These are phyloP conservation scores for Neurospora pannonica DNA, from an alignment of 495 filamentous ascomycete genomes.

Conservation along the genomic window DNA sequence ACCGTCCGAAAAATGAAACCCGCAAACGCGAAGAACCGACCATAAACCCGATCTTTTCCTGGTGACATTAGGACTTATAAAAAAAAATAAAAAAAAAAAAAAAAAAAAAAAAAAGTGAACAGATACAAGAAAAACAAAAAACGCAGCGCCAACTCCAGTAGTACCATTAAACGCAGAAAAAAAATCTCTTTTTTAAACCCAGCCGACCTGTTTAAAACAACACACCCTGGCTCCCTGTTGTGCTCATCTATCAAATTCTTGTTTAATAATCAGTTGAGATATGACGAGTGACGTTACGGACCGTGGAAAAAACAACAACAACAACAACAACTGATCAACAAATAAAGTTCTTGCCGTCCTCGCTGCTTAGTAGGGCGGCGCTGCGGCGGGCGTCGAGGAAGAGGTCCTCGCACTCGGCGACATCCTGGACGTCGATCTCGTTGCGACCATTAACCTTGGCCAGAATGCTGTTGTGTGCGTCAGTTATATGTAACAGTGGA, in stretches of 20 bases:
- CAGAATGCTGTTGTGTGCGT: constrained; percentile 37
- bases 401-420: constrained; percentile 79
- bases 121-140: constrained; percentile 5
- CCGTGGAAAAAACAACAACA: not conserved
- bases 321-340: constrained; percentile 24
- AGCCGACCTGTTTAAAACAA: constrained; percentile 1
- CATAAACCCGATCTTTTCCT: not conserved
- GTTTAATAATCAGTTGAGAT: constrained; percentile 21
- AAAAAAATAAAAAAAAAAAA: not conserved
- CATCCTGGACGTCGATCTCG: constrained; percentile 71
- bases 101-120: too few species aligned
- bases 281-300: constrained; percentile 24
- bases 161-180: constrained; percentile 9
- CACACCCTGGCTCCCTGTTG: not conserved
- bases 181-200: constrained; percentile 21
- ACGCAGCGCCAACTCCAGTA: constrained; percentile 16
- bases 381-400: constrained; percentile 87
- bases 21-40: not conserved
- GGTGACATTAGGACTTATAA: not conserved
- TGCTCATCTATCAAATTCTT: constrained; percentile 23
- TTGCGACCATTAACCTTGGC: constrained; percentile 54
- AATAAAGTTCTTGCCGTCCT: constrained; percentile 53
- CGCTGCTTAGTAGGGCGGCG: constrained; percentile 57
- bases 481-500: constrained; percentile 1
- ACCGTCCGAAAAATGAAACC: not conserved